Evolutionary conservation across 2,329 filamentous ascomycete genomes (phyloP), one percentile per base, ranked within the genome.

Genomic region (Colletotrichum acutatum): DNA sequence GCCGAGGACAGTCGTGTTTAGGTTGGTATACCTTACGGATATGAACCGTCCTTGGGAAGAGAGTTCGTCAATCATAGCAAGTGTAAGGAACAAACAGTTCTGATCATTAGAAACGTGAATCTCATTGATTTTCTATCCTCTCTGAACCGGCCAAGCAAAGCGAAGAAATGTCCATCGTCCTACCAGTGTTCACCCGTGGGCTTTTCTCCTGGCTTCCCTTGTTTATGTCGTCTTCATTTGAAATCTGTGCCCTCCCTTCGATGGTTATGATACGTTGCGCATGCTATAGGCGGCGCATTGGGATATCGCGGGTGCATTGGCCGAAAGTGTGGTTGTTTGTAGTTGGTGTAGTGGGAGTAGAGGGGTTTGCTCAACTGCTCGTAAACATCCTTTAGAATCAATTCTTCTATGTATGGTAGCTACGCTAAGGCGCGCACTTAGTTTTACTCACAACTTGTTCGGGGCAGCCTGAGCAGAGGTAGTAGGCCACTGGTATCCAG

Each of bases 401-500:
- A 74, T 74, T 75, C 58, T 54, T 71, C 72, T 74, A 74, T 66
- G 56, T 66, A 73, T 14, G 11, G 28, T 67, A 73, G 60, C 72
- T 70, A 75, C 71, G 71, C 66, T 57, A 66, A 46, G 8, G 56
- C 62, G 71, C 61, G 52, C 22, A 49, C 37, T n/a, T 53, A 42
- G 53, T 46, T 26, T 49, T n/a, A 88, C 88, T 91, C 92, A 97
- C 89, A 97, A 90, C 88, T 95, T 95, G 89, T 94, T 95, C 71
- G 91, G 90, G 54, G 83, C 80, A 54, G 82, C 79, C 71, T 89
- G 86, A 42, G 90, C 90, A 75, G 91, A 91, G 72, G 93, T 94
- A 71, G 94, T 93, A 46, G 95, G 94, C 95, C 95, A 98, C 85
- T 97, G 95, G 86, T 98, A 98, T 69, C 95, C 95, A 78, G 95